phyloP scores from a whole-genome alignment of 257 asterid genomes.

The Solanum rostratum region DNA sequence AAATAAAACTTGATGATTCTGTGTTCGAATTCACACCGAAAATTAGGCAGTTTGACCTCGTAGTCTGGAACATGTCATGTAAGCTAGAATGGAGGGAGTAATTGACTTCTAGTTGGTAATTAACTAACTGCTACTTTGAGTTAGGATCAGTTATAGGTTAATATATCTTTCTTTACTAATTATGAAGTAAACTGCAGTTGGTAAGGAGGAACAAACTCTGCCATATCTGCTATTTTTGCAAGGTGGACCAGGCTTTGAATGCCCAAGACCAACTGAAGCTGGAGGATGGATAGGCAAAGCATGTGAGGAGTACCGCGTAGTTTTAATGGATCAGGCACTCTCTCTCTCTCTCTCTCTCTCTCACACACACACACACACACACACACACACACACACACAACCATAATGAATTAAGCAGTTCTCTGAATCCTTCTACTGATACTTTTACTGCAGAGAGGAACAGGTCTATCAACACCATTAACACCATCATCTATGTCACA shows the following conservation, averaged over 20 bases:
- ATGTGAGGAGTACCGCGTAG: constrained; percentile 77
- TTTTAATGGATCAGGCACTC: constrained; percentile 93
- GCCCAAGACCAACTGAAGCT: constrained; percentile 73
- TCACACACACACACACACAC: too few relatives aligned
- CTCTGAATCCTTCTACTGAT: constrained; percentile 13
- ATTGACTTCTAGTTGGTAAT: neutral
- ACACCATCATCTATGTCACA: constrained; percentile 82
- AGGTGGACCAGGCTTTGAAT: constrained; percentile 98
- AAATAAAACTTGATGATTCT: neutral
- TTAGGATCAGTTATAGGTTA: neutral
- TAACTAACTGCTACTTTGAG: neutral
- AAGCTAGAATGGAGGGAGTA: neutral
- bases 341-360: neutral
- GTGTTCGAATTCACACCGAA: neutral
- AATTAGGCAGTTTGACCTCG: neutral
- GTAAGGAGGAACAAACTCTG: constrained; percentile 76
- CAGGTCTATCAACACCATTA: constrained; percentile 85
- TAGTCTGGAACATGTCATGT: neutral
- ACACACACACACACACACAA: too few relatives aligned
- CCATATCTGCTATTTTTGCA: constrained; percentile 77
- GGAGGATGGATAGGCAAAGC: constrained; percentile 93
- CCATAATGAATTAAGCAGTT: neutral
- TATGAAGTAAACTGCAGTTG: constrained; percentile 42
- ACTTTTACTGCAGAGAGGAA: constrained; percentile 73
- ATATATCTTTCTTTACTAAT: neutral